These are phyloP conservation scores for Citrus sp. DNA, from an alignment of 345 rosid species.

Conservation along the genomic window DNA sequence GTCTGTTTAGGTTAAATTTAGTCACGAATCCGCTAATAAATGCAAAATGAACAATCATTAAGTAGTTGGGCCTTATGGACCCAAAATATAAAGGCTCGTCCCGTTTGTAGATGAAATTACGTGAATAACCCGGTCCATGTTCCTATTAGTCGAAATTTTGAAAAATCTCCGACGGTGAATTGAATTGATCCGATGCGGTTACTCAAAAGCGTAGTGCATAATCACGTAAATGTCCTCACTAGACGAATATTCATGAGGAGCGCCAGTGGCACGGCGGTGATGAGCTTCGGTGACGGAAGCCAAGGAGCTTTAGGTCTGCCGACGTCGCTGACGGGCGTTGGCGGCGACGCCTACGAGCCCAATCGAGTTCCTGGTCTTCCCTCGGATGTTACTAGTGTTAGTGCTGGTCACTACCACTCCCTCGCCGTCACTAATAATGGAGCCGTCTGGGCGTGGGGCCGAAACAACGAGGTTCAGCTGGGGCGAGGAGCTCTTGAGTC, in stretches of 20 bases:
- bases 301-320: conserved; percentile 81
- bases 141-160: background rate
- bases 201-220: background rate
- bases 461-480: conserved; percentile 75
- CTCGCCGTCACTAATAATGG: conserved; percentile 81
- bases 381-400: conserved; percentile 40
- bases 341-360: conserved; percentile 72
- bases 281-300: conserved; percentile 91
- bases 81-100: background rate
- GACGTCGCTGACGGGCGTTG: conserved; percentile 44
- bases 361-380: conserved; percentile 52
- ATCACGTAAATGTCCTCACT: background rate
- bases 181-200: background rate
- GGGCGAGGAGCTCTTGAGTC: conserved; percentile 49
- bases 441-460: conserved; percentile 88
- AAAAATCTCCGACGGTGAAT: background rate
- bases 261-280: conserved; percentile 30
- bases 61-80: background rate
- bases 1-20: background rate
- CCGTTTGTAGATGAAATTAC: background rate
- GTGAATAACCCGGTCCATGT: background rate
- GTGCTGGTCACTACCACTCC: conserved; percentile 89
- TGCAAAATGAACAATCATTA: background rate
- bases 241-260: conserved; percentile 26
- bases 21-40: too few species aligned